Percentiles rank a stretch among this genome's conserved stretches.
Evolutionary conservation across 2,329 filamentous ascomycete genomes (phyloP).

Genomic region (Pseudocercospora eumusae): DNA sequence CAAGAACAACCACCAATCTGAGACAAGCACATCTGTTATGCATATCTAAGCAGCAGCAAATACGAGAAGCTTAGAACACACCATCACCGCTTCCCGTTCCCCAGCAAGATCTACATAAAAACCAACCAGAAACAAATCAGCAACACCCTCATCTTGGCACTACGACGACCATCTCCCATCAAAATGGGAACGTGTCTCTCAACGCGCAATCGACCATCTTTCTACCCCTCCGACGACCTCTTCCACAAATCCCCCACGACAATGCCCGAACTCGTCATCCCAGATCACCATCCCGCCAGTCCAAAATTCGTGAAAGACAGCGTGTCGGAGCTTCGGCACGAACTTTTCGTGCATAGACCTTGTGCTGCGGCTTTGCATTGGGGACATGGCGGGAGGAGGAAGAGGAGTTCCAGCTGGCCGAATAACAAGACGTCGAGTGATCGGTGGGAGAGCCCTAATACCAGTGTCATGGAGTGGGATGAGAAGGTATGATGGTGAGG

Average conservation of each 20-base stretch:
- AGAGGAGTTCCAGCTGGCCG: background rate
- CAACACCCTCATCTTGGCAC: background rate
- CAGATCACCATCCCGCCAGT: background rate
- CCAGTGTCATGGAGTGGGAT: background rate
- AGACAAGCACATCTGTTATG: conserved; percentile 5
- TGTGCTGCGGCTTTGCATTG: background rate
- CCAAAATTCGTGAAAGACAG: background rate
- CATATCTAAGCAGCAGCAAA: background rate
- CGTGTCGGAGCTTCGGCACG: background rate
- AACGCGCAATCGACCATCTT: background rate
- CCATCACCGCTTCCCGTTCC: background rate
- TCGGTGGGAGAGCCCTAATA: background rate
- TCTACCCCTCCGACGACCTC: conserved; percentile 5
- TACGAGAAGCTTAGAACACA: conserved; percentile 5
- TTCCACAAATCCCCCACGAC: conserved; percentile 1
- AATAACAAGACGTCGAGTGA: background rate
- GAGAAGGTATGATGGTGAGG: background rate
- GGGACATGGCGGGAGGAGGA: background rate
- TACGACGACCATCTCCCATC: background rate
- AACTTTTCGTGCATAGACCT: background rate
- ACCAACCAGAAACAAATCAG: background rate
- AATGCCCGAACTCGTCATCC: conserved; percentile 5
- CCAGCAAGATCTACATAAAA: conserved; percentile 1
- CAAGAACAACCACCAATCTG: background rate
- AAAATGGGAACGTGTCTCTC: background rate